These are phyloP conservation scores for Geoglossum cookeanum DNA, from an alignment of 2,329 filamentous ascomycete species.

Conservation along the genomic window DNA sequence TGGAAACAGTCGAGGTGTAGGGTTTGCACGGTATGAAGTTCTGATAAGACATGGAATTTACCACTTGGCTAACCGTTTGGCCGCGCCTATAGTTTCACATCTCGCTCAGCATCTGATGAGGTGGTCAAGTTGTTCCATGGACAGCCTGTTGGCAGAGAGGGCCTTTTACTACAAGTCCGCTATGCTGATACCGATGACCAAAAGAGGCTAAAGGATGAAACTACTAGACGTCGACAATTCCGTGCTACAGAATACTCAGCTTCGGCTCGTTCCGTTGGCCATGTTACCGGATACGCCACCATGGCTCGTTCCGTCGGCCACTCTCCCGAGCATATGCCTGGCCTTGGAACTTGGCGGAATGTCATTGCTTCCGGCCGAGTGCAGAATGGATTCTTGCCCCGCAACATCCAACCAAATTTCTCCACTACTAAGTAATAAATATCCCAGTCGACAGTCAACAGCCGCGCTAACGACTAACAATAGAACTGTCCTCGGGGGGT, in stretches of 20 bases:
- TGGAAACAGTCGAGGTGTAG: slow-evolving; percentile 88
- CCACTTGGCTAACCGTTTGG: slow-evolving; percentile 8
- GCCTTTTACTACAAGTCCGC: slow-evolving; percentile 75
- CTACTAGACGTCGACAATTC: slow-evolving; percentile 85
- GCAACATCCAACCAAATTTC: background rate
- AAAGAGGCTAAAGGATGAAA: slow-evolving; percentile 91
- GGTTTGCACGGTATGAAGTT: slow-evolving; percentile 67
- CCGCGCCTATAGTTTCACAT: slow-evolving; percentile 50
- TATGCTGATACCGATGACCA: slow-evolving; percentile 95
- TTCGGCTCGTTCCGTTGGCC: slow-evolving; percentile 14
- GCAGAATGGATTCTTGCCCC: background rate
- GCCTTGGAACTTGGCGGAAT: background rate
- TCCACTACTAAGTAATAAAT: background rate
- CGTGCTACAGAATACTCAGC: slow-evolving; percentile 83
- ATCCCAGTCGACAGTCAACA: background rate
- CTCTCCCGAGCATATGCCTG: background rate
- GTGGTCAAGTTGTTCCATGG: slow-evolving; percentile 80
- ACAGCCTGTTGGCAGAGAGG: slow-evolving; percentile 52
- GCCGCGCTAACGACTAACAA: background rate
- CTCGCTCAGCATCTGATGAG: slow-evolving; percentile 72
- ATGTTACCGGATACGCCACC: slow-evolving; percentile 17
- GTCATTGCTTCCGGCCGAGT: background rate
- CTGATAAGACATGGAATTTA: slow-evolving; percentile 3
- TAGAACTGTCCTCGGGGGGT: background rate
- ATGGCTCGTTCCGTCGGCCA: background rate